Evolutionary conservation across 139 green algal species (phyloP).

Genomic region (Zygnema cylindricum): DNA sequence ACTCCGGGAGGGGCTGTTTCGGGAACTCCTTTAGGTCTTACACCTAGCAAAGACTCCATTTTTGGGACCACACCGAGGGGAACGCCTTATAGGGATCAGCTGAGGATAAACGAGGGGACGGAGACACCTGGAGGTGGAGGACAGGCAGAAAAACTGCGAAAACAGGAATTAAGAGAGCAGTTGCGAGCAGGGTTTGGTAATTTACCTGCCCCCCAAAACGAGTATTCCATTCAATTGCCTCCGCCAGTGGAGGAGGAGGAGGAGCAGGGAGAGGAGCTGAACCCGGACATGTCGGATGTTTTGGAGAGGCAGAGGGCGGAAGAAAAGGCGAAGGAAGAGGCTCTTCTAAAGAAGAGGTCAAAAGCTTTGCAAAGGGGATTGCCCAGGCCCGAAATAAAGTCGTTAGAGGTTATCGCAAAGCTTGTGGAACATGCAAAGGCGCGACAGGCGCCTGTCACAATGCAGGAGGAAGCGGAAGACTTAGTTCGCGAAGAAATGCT

Average conservation of each 20-base stretch:
- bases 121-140: constrained; percentile 45
- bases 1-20: constrained; percentile 33
- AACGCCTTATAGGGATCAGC: constrained; percentile 77
- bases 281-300: constrained; percentile 84
- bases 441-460: constrained; percentile 12
- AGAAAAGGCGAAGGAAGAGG: constrained; percentile 69
- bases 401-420: neutral
- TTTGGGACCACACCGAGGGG: constrained; percentile 66
- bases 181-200: constrained; percentile 73
- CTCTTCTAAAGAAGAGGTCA: constrained; percentile 49
- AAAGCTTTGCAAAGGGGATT: constrained; percentile 33
- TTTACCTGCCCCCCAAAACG: constrained; percentile 87
- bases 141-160: constrained; percentile 45
- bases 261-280: constrained; percentile 60
- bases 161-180: constrained; percentile 64
- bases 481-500: constrained; percentile 75
- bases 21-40: constrained; percentile 19
- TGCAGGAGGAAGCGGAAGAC: constrained; percentile 73
- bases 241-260: constrained; percentile 66
- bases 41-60: constrained; percentile 31
- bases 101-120: constrained; percentile 84
- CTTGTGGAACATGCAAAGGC: neutral
- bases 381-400: neutral
- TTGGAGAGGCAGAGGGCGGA: constrained; percentile 66
- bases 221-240: constrained; percentile 85